Evolutionary conservation across 1,284 basidiomycete genomes (phyloP).

Genomic region (Crucibulum cyathiforme): DNA sequence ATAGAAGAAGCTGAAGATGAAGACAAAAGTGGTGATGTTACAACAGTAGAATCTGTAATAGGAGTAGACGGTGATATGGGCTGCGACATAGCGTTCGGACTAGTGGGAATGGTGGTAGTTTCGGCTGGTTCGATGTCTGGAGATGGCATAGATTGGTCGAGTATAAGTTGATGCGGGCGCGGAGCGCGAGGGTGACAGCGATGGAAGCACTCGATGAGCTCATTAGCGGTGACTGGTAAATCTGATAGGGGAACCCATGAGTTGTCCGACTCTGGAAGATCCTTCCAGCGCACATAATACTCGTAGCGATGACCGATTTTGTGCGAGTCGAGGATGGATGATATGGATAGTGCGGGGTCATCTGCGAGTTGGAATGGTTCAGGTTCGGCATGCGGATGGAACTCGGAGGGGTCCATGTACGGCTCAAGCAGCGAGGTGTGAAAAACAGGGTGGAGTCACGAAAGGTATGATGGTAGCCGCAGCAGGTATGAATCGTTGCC

Average conservation of each 20-base stretch:
- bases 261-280: slow-evolving; percentile 22
- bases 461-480: slow-evolving; percentile 29
- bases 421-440: slow-evolving; percentile 43
- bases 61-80: background rate
- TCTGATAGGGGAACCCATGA: slow-evolving; percentile 38
- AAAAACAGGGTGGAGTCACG: slow-evolving; percentile 40
- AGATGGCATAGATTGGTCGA: background rate
- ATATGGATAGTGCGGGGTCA: slow-evolving; percentile 19
- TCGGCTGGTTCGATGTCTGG: background rate
- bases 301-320: slow-evolving; percentile 32
- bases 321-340: slow-evolving; percentile 25
- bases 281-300: slow-evolving; percentile 30
- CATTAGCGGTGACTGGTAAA: slow-evolving; percentile 31
- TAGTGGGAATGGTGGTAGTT: background rate
- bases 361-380: slow-evolving; percentile 20
- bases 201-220: slow-evolving; percentile 39
- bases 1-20: background rate
- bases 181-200: slow-evolving; percentile 33
- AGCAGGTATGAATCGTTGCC: slow-evolving; percentile 23
- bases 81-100: background rate
- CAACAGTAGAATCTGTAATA: background rate
- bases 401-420: slow-evolving; percentile 15
- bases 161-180: slow-evolving; percentile 21
- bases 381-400: slow-evolving; percentile 22
- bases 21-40: background rate